Evolutionary conservation across 2,329 filamentous ascomycete species (phyloP), one percentile per base, ranked within the genome.

Genomic region (Scytalidium lignicola): DNA sequence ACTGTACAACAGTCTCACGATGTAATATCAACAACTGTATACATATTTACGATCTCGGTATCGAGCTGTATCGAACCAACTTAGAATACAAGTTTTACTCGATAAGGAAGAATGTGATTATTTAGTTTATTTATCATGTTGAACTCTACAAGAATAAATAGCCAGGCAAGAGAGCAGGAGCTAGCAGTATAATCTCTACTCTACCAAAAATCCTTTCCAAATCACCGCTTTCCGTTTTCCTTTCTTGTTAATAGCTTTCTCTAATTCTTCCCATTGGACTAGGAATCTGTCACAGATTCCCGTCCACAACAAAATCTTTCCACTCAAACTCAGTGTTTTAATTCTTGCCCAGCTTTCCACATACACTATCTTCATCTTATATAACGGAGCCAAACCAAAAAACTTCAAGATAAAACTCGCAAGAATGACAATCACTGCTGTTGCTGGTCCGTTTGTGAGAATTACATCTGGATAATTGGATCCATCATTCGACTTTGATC

Each of bases 341-440:
- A 95, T 88, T 15, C 93, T 79, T 2, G 93, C 92, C 85, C 91
- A 96, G 18, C 88, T 93, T 73, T 99, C 93, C 22, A 96, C 80
- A 65, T 93, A 99, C 13, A 97, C 74, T 9, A 87, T 84, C 54
- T 82, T 80, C 71, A 92, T 84, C 55, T 77, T 78, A 22, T 74
- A 79, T 43, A 82, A 59, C 37, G 76, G 72, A 0, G 74, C 76
- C 2, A 80, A 46, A 2, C 74, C 77, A 22, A 69, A 52, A 44
- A 68, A 66, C 53, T 63, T 74, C 45, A 87, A 60, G 13, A 82
- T 43, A 2, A 79, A 66, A 1, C 74, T 72, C 0, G 80, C 79
- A 2, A 84, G 62, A 3, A 86, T 67, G 43, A 96, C 74, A 29
- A 95, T 84, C 52, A 95, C 89, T 1, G 85, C 89, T 0, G 90